These are phyloP conservation scores for Colletotrichum limetticola DNA, from an alignment of 2,329 filamentous ascomycete genomes.

Conservation along the genomic window DNA sequence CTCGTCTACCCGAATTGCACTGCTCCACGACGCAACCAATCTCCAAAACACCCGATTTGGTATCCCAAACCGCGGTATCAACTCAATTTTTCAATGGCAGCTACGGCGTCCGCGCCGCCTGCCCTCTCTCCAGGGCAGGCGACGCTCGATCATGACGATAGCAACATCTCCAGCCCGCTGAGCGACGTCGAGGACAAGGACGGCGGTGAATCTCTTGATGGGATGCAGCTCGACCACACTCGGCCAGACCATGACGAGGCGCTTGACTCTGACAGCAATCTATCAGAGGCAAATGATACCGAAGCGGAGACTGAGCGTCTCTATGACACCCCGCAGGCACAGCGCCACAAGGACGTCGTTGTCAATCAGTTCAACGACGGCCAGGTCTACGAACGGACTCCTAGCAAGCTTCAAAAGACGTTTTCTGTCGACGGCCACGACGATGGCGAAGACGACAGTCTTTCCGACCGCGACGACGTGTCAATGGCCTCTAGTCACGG, in stretches of 20 bases:
- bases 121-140: constrained; percentile 60
- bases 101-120: constrained; percentile 60
- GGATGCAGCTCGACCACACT: constrained; percentile 56
- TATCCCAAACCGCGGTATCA: constrained; percentile 9
- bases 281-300: constrained; percentile 73
- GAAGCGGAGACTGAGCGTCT: constrained; percentile 96
- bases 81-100: constrained; percentile 56
- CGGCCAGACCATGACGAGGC: constrained; percentile 40
- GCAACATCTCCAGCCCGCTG: constrained; percentile 86
- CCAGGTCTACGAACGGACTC: constrained; percentile 71
- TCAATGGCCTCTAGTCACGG: constrained; percentile 52
- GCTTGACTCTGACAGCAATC: constrained; percentile 62
- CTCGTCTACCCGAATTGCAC: constrained; percentile 29
- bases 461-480: constrained; percentile 53
- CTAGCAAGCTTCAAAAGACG: constrained; percentile 78
- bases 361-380: constrained; percentile 65
- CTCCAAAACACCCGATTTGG: constrained; percentile 14
- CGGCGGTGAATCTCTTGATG: constrained; percentile 73
- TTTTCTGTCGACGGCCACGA: constrained; percentile 47
- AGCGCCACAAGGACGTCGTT: constrained; percentile 71
- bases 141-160: constrained; percentile 67
- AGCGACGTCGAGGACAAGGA: constrained; percentile 91
- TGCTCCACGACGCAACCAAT: constrained; percentile 9
- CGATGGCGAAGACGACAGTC: constrained; percentile 50
- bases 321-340: constrained; percentile 83